Evolutionary conservation across 108 stramenopile species (phyloP).

Genomic region (Chaetoceros tenuissimus): DNA sequence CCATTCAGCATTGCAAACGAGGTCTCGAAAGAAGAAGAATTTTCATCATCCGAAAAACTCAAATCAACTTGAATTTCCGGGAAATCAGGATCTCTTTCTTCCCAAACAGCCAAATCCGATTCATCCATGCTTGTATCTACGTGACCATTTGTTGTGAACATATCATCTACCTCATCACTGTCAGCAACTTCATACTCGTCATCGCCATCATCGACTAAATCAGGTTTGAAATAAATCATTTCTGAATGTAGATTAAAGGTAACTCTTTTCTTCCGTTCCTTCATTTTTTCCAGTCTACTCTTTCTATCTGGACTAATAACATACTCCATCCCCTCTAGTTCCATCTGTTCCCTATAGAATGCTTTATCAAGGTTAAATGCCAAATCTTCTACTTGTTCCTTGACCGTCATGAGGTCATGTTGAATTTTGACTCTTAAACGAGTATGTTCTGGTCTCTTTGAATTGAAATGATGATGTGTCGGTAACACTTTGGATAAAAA

Average conservation of each 20-base stretch:
- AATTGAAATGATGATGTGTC: constrained; percentile 26
- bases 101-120: background rate
- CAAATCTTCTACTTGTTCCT: constrained; percentile 28
- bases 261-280: background rate
- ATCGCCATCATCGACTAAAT: constrained; percentile 5
- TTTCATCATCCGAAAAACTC: background rate
- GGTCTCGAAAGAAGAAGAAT: background rate
- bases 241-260: constrained; percentile 10
- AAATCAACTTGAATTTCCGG: background rate
- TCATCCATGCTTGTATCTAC: too few relatives aligned
- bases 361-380: constrained; percentile 39
- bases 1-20: background rate
- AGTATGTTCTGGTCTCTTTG: background rate
- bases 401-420: constrained; percentile 17
- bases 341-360: background rate
- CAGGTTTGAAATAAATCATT: constrained; percentile 22
- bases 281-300: background rate
- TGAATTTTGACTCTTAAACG: constrained; percentile 9
- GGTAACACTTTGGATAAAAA: constrained; percentile 40
- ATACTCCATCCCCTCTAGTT: background rate
- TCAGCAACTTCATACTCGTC: constrained; percentile 2
- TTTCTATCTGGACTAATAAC: background rate
- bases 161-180: background rate
- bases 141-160: too few relatives aligned
- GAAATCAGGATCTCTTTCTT: background rate